These are phyloP conservation scores for Stachybotrys chartarum DNA, from an alignment of 2,329 filamentous ascomycete species.

Conservation along the genomic window DNA sequence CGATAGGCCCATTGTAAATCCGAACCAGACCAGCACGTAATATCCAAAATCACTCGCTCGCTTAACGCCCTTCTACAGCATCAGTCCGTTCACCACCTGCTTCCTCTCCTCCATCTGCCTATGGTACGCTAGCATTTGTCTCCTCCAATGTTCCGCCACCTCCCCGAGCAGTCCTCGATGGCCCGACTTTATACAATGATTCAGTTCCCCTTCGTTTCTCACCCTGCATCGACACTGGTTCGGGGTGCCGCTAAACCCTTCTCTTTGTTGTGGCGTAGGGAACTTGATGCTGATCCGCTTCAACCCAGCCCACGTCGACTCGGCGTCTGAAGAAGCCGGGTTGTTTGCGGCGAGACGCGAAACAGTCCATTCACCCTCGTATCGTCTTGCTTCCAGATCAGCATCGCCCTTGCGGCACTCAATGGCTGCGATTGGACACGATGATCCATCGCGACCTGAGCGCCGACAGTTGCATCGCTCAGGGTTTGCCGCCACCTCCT, in stretches of 20 bases:
- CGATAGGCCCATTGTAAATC: too few relatives aligned
- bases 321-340: conserved; percentile 11
- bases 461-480: conserved; percentile 25
- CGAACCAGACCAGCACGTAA: too few relatives aligned
- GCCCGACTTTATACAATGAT: not conserved
- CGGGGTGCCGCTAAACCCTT: not conserved
- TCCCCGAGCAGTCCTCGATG: not conserved
- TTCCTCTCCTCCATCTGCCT: not conserved
- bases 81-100: not conserved
- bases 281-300: conserved; percentile 23
- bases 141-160: not conserved
- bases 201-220: not conserved
- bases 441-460: conserved; percentile 14
- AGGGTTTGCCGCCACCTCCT: conserved; percentile 23
- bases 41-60: too few relatives aligned
- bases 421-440: conserved; percentile 15
- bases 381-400: conserved; percentile 17
- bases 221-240: not conserved
- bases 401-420: conserved; percentile 18
- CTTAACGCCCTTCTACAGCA: not conserved
- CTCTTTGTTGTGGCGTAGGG: conserved; percentile 1
- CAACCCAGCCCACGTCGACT: conserved; percentile 15
- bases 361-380: conserved; percentile 23
- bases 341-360: conserved; percentile 20
- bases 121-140: not conserved